These are phyloP conservation scores for Fusarium torreyae DNA, from an alignment of 2,329 filamentous ascomycete species.

Conservation along the genomic window DNA sequence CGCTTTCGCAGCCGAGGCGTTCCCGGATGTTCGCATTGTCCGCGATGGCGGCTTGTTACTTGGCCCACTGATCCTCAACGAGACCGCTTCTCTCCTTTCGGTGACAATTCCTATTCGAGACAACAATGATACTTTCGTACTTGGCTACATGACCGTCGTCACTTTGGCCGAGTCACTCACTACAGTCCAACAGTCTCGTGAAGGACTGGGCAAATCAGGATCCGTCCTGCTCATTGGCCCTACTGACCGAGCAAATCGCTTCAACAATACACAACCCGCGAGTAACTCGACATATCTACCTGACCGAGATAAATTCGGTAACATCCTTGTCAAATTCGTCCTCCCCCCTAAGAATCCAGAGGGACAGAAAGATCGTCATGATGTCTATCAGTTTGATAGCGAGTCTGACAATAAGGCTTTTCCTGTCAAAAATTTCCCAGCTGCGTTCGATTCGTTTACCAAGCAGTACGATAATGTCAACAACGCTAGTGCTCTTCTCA, in stretches of 20 bases:
- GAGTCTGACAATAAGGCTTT: conserved; percentile 68
- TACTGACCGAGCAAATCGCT: conserved; percentile 75
- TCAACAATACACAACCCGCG: conserved; percentile 61
- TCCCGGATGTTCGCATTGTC: conserved; percentile 65
- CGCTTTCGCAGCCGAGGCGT: conserved; percentile 64
- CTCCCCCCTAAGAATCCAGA: conserved; percentile 66
- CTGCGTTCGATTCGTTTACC: conserved; percentile 73
- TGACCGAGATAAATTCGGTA: conserved; percentile 56
- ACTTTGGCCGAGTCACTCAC: conserved; percentile 76
- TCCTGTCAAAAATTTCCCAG: conserved; percentile 72
- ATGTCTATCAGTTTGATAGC: conserved; percentile 49
- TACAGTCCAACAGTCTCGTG: conserved; percentile 72
- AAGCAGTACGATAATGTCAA: conserved; percentile 66
- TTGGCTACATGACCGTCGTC: conserved; percentile 90
- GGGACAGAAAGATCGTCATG: conserved; percentile 65
- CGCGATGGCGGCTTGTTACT: conserved; percentile 75
- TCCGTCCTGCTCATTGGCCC: conserved; percentile 81
- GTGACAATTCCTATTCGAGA: conserved; percentile 85
- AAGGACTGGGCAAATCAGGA: conserved; percentile 80
- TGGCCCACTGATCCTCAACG: conserved; percentile 81
- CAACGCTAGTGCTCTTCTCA: conserved; percentile 78
- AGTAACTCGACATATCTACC: conserved; percentile 64
- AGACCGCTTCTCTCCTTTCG: conserved; percentile 82
- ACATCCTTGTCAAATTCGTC: conserved; percentile 70
- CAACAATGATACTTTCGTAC: conserved; percentile 70